Evolutionary conservation across 148 eudicot species (phyloP).

Genomic region (Arctostaphylos glauca): DNA sequence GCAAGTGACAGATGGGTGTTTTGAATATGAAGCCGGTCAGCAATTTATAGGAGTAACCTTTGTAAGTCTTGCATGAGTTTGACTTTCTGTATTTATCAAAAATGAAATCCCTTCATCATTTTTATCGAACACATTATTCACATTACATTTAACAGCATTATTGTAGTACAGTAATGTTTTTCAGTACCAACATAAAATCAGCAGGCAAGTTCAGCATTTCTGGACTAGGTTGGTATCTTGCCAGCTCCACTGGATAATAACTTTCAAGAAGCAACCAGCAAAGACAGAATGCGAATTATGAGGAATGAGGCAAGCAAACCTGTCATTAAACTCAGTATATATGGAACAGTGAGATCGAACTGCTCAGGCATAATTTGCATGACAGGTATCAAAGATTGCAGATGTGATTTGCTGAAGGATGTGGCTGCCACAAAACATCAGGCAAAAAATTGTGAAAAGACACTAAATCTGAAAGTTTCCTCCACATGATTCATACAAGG

Average conservation of each 20-base stretch:
- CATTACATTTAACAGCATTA: background rate
- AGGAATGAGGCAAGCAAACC: slow-evolving; percentile 29
- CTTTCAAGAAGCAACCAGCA: background rate
- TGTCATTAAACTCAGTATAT: slow-evolving; percentile 38
- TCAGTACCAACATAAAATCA: background rate
- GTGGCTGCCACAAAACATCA: slow-evolving; percentile 51
- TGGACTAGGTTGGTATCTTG: background rate
- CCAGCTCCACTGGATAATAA: background rate
- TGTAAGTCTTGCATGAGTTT: background rate
- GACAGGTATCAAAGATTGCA: slow-evolving; percentile 43
- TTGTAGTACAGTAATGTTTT: background rate
- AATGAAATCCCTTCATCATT: background rate
- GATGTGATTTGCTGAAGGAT: slow-evolving; percentile 54
- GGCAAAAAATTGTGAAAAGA: background rate
- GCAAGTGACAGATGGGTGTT: too few species aligned
- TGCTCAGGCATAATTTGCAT: slow-evolving; percentile 45
- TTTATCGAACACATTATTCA: too few species aligned
- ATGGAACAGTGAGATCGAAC: slow-evolving; percentile 29
- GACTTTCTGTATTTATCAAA: background rate
- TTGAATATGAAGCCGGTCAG: background rate
- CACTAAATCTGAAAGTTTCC: background rate
- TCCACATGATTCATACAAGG: background rate
- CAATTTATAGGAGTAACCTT: too few species aligned
- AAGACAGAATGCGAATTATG: background rate
- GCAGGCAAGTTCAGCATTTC: background rate